phyloP scores from a whole-genome alignment of 2,329 filamentous ascomycete species.

The Alternaria sp. region DNA sequence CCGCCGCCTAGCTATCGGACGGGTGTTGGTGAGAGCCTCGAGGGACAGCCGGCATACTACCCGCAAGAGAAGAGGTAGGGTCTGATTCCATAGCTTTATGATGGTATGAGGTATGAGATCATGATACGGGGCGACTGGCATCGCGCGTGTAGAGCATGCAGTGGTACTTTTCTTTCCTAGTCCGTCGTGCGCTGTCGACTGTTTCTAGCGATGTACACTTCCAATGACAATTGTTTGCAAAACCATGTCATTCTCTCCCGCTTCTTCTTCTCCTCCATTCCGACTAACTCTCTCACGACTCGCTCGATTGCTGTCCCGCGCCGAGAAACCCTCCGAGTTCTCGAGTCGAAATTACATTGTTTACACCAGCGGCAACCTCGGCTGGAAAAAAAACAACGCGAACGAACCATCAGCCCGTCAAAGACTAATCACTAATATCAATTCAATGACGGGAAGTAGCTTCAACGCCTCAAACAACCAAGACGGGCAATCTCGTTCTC shows the following conservation, averaged over 20 bases:
- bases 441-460: no score
- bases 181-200: background rate
- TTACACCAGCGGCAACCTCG: no score
- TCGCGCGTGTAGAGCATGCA: background rate
- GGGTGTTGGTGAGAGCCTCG: constrained; percentile 49
- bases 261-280: background rate
- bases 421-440: no score
- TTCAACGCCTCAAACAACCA: no score
- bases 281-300: background rate
- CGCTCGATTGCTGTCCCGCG: background rate
- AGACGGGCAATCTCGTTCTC: no score
- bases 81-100: constrained; percentile 11
- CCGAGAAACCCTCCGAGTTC: background rate
- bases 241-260: background rate
- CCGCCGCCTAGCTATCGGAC: constrained; percentile 47
- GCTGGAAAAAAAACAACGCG: no score
- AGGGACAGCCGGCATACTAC: constrained; percentile 48
- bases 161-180: background rate
- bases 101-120: constrained; percentile 36
- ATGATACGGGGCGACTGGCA: constrained; percentile 17
- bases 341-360: background rate
- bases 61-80: constrained; percentile 45
- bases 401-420: no score
- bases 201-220: constrained; percentile 3
- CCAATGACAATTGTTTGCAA: background rate